Evolutionary conservation across 2,329 filamentous ascomycete species (phyloP).

Genomic region (Lachnellula cervina): DNA sequence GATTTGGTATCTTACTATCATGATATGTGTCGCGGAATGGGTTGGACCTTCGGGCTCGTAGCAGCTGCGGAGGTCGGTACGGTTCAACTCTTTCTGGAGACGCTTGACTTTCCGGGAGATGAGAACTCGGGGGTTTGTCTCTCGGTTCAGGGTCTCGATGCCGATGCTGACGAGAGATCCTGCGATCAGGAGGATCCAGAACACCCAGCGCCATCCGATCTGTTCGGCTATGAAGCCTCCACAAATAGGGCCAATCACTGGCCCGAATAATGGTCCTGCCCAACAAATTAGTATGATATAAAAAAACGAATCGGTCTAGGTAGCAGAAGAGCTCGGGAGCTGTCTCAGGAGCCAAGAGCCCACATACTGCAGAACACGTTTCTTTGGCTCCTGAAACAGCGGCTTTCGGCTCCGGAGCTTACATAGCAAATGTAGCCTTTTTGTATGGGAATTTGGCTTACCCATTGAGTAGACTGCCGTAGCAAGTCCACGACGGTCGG

Average conservation of each 20-base stretch:
- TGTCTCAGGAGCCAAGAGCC: too few species aligned
- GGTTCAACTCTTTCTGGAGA: constrained; percentile 41
- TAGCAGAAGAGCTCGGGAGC: too few species aligned
- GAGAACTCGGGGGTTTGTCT: constrained; percentile 47
- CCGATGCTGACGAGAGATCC: constrained; percentile 29
- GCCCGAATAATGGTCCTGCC: constrained; percentile 23
- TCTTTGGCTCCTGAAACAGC: too few species aligned
- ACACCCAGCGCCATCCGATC: constrained; percentile 43
- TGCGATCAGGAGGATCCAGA: constrained; percentile 45
- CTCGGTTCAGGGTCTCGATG: constrained; percentile 40
- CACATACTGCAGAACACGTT: too few species aligned
- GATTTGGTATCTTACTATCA: too few species aligned
- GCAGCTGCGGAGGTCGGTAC: constrained; percentile 40
- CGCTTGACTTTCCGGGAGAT: constrained; percentile 44
- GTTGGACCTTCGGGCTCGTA: constrained; percentile 34
- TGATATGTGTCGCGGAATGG: too few species aligned
- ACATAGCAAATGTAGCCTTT: too few species aligned
- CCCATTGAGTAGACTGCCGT: constrained; percentile 27
- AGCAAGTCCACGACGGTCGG: constrained; percentile 29
- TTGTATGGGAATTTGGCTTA: too few species aligned
- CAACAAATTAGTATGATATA: too few species aligned
- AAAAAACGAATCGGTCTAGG: too few species aligned
- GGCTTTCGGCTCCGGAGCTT: too few species aligned
- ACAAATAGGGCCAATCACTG: constrained; percentile 29
- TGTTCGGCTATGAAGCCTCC: constrained; percentile 38